Base-by-base conservation (phyloP, 1,284 basidiomycete species). In the Papiliotrema flavescens region DNA sequence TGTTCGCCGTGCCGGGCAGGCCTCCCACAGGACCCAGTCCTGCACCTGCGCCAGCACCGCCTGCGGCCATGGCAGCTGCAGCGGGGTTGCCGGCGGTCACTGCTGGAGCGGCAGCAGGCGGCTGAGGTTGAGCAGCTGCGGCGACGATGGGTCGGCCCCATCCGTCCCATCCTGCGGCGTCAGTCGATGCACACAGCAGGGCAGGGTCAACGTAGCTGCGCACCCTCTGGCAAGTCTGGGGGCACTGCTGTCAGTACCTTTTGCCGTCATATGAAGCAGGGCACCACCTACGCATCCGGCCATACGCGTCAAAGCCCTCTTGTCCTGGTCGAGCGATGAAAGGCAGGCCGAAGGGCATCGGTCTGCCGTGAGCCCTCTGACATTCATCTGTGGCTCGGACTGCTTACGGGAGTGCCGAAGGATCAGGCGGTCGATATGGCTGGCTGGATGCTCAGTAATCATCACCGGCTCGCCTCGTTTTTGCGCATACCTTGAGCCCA, bases 371-470 rank as follows among this genome's bases (percentile, higher is more conserved):
- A 56, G 53, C 48, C 37, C 8, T 2, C 1, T 26, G 36, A 23
- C 11, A 39, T 14, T 9, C 19, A 15, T 9, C n/a, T 32, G 14
- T 48, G 49, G 13, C 19, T 7, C 3, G 6, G 11, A 17, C 19
- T 13, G 56, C 57, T 49, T 36, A 57, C 40, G 67, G 65, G 9
- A 65, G 48, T 13, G 65, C 60, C 15, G 62, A 63, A n/a, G 69
- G 69, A 44, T 71, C 69, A n/a, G 69, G 69, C 17, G 69, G 69
- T 44, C 69, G 57, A 53, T 71, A 71, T 13, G 69, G 69, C 53
- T 71, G 69, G 50, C 65, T 69, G 37, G 13, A 6, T 13, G 15
- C n/a, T 35, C 4, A 37, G 41, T 40, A 17, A n/a, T 40, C 17
- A 32, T 32, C 28, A 32, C 11, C 11, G 5, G 11, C 11, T 11